Evolutionary conservation across 306 rosid species (phyloP), one percentile per base, ranked within the genome.

Genomic region (Rubus idaeus): DNA sequence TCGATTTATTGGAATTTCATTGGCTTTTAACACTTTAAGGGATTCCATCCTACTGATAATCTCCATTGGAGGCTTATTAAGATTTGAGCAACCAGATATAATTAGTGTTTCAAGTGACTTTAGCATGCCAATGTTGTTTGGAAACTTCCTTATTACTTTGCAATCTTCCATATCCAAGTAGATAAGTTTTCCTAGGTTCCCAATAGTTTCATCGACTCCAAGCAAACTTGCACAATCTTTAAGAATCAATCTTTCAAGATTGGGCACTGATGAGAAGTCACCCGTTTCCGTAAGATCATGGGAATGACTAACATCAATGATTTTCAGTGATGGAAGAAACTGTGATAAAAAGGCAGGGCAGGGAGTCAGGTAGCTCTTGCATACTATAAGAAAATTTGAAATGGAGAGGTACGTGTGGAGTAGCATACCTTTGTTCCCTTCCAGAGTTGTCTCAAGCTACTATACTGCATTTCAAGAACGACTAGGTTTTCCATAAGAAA

Each of bases 221-320:
- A 63, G 4, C 47, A 77, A 40, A n/a, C n/a, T 13, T 35, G 4
- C 23, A n/a, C 81, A 77, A 18, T 69, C 56, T 41, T 20, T 20
- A 51, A 77, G 81, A 39, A 68, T 18, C 50, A 77, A 14, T 42
- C 60, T 37, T 41, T 77, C 75, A 6, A 77, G 70, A 47, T 46
- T 57, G 26, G 76, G 70, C 13, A 68, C 66, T 4, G 1, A 11
- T 13, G 70, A 53, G 60, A 77, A 77, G 62, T 69, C 56, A 11
- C 68, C 41, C 2, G 42, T 44, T 17, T 57, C 20, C 5, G 2
- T 58, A 3, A 69, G 76, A 39, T 12, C 14, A 26, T 60, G 18
- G 20, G 70, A 77, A 46, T 69, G 81, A 18, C 76, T 57, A 6
- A 77, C 18, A 14, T 77, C 46, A 42, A 77, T 61, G 37, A 45